phyloP scores from a whole-genome alignment of 306 rosid genomes.

The Dicorynia guianensis region DNA sequence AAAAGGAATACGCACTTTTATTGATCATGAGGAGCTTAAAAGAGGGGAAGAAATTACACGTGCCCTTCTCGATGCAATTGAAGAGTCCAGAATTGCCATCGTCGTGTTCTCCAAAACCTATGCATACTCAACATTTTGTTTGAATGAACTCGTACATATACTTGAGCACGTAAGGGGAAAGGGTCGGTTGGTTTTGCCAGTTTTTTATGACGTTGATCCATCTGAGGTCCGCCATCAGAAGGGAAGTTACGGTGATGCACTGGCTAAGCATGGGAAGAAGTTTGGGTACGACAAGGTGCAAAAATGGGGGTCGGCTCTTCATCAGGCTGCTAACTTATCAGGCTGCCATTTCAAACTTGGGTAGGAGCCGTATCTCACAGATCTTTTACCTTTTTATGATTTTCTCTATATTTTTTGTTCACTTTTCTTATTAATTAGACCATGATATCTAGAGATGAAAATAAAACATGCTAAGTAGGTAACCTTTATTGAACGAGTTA shows the following conservation, averaged over 20 bases:
- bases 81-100: neutral
- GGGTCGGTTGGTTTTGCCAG: neutral
- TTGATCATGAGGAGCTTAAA: too few species aligned
- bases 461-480: too few species aligned
- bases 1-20: too few species aligned
- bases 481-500: too few species aligned
- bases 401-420: neutral
- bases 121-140: neutral
- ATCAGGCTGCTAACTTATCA: neutral
- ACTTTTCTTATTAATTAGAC: too few species aligned
- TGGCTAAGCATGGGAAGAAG: neutral
- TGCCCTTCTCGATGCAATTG: too few species aligned
- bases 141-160: neutral
- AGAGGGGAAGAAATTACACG: too few species aligned
- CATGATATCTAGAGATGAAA: too few species aligned
- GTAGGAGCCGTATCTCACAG: neutral
- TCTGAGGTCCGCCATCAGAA: neutral
- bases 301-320: neutral
- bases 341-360: neutral
- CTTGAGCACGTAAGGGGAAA: too few species aligned
- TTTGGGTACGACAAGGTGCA: neutral
- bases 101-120: neutral
- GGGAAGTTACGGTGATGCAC: neutral
- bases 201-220: neutral
- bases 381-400: too few species aligned